A percentile compares a stretch with the other conserved stretches of the same genome.
These are phyloP conservation scores for Coemansia reversa DNA, from an alignment of 192 early-diverging fungal genomes.

Conservation along the genomic window DNA sequence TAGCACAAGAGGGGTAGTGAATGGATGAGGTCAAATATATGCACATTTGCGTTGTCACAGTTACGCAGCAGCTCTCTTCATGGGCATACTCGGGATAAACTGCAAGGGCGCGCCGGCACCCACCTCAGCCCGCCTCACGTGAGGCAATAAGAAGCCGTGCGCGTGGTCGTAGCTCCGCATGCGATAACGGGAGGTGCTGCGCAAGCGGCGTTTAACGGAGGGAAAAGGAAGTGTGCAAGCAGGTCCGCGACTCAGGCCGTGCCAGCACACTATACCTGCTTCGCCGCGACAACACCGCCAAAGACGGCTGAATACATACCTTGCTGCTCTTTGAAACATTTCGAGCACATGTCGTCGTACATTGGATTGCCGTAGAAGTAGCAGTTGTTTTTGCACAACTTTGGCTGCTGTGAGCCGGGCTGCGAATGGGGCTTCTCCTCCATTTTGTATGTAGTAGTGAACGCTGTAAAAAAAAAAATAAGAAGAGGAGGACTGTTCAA, in stretches of 20 bases:
- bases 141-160: slow-evolving; percentile 6
- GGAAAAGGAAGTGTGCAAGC: neutral
- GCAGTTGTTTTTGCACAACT: slow-evolving; percentile 67
- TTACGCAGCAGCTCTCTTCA: neutral
- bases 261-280: neutral
- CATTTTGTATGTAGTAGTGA: slow-evolving; percentile 44
- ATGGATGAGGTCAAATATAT: slow-evolving; percentile 30
- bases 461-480: slow-evolving; percentile 4
- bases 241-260: neutral
- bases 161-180: neutral
- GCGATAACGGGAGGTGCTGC: neutral
- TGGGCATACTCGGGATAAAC: neutral
- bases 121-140: slow-evolving; percentile 11
- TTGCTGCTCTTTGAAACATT: slow-evolving; percentile 67
- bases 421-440: slow-evolving; percentile 68
- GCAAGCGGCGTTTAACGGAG: neutral
- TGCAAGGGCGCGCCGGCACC: slow-evolving; percentile 1
- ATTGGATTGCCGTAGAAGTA: slow-evolving; percentile 72
- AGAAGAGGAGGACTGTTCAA: neutral
- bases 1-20: slow-evolving; percentile 5
- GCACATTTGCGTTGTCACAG: slow-evolving; percentile 9
- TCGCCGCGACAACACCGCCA: neutral
- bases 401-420: slow-evolving; percentile 57
- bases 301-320: slow-evolving; percentile 28
- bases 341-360: slow-evolving; percentile 74